Evolutionary conservation across 257 asterid species (phyloP), one percentile per base, ranked within the genome.

Genomic region (Rehmannia glutinosa): DNA sequence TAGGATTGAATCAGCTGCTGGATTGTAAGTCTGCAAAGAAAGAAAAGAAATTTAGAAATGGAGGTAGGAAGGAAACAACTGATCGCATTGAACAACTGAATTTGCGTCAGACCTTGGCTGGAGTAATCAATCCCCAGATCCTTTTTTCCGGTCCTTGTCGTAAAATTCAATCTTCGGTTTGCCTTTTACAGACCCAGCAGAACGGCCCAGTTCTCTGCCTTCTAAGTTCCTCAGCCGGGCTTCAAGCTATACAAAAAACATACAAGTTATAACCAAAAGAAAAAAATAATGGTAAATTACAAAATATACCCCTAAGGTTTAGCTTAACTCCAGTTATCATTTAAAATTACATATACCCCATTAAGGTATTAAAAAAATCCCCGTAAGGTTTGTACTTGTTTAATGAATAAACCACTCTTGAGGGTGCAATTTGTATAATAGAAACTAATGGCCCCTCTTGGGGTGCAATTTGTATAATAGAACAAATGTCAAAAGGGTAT

Each of bases 181-280:
- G 72, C 96, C 96, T 80, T 90, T 90, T 10, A 73, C 85, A 27
- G 96, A 90, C 8, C 96, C 95, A 81, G 92, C 96, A 60, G 91
- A 83, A n/a, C 75, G 86, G 35, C 67, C 62, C 33, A 91, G 76
- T 24, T 88, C 92, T 57, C 71, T 86, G 33, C 95, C 96, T 77
- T 90, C 97, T 62, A 90, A 72, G 69, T 64, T 83, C 73, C 95
- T 84, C 42, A 91, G 49, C 24, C 97, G 82, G 3, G 92, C 92
- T 69, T 91, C 97, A 60, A 91, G 87, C 97, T 91, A 49, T 32
- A 62, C 25, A 27, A 7, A 8, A 51, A 57, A 36, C n/a, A 15
- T 50, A 3, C 2, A 21, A 64, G 38, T 47, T 38, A 46, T 2
- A n/a, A 11, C 30, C 53, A 19, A 24, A 25, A 2, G 8, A 58